Evolutionary conservation across 108 stramenopile species (phyloP).

Genomic region (Mayamaea pseudoterrestris): DNA sequence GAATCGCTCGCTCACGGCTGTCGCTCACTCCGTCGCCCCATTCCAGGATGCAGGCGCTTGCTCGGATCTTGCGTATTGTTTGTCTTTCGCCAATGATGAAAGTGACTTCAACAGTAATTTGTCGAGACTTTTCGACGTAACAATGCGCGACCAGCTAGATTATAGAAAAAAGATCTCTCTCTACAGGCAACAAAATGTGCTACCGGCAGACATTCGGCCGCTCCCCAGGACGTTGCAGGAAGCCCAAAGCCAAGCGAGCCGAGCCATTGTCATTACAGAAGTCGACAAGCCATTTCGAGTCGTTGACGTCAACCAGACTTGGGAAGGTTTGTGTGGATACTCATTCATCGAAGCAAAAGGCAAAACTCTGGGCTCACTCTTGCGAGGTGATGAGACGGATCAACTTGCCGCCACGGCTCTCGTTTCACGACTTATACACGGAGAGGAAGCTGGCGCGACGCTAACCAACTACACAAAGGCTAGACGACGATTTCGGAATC

Average conservation of each 20-base stretch:
- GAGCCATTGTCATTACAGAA: slow-evolving; percentile 67
- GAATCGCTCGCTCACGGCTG: not conserved
- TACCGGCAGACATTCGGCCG: slow-evolving; percentile 5
- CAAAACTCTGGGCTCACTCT: slow-evolving; percentile 31
- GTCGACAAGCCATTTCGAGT: slow-evolving; percentile 41
- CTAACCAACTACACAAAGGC: slow-evolving; percentile 65
- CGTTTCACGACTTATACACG: slow-evolving; percentile 30
- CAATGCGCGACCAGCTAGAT: not conserved
- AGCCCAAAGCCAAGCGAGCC: slow-evolving; percentile 13
- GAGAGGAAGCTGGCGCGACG: slow-evolving; percentile 51
- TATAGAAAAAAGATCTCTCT: not conserved
- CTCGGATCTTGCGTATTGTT: slow-evolving; percentile 6
- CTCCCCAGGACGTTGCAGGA: slow-evolving; percentile 28
- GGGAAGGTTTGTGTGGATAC: slow-evolving; percentile 67
- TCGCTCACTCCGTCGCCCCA: not conserved
- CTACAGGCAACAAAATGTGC: not conserved
- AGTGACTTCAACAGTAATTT: slow-evolving; percentile 2
- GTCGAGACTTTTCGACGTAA: not conserved
- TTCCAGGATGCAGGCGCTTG: slow-evolving; percentile 1
- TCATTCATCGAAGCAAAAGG: slow-evolving; percentile 40
- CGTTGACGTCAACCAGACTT: slow-evolving; percentile 53
- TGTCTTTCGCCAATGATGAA: slow-evolving; percentile 9
- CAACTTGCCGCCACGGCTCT: slow-evolving; percentile 30
- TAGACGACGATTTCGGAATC: slow-evolving; percentile 52
- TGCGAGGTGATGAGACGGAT: slow-evolving; percentile 57